Conservation (phyloP, 176 grass and related monocot species). For the Poa annua region DNA sequence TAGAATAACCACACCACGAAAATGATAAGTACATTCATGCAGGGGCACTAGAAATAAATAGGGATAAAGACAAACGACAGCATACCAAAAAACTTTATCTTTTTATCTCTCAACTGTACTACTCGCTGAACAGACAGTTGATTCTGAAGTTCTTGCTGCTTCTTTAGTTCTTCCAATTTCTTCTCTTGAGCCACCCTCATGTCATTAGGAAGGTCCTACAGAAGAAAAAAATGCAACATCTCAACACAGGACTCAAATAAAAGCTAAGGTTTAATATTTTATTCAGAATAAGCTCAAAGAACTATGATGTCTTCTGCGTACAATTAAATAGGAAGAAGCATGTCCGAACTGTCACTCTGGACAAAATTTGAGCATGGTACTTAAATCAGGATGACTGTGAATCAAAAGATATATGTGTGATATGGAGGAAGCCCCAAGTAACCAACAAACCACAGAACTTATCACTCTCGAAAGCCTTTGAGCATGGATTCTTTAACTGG, state of each 20-base stretch:
- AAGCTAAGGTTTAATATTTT: neutral
- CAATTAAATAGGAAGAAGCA: constrained; percentile 1
- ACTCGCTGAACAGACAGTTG: constrained; percentile 66
- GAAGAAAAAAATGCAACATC: constrained; percentile 32
- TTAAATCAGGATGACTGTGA: constrained; percentile 6
- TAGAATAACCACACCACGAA: constrained; percentile 37
- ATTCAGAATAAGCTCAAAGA: neutral
- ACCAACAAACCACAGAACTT: neutral
- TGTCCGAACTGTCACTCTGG: neutral
- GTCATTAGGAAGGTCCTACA: constrained; percentile 83
- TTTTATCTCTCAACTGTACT: constrained; percentile 86
- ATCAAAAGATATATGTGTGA: neutral
- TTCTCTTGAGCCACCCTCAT: constrained; percentile 84
- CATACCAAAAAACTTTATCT: constrained; percentile 94
- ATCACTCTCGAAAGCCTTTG: neutral
- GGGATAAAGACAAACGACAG: neutral
- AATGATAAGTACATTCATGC: constrained; percentile 25
- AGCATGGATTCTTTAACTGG: neutral
- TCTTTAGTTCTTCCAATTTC: constrained; percentile 95
- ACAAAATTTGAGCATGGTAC: neutral
- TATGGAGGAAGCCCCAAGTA: neutral
- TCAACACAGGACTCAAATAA: constrained; percentile 15
- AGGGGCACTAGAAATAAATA: constrained; percentile 17
- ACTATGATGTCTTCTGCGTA: neutral
- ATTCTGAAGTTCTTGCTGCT: constrained; percentile 83